These are phyloP conservation scores for Arachis stenosperma DNA, from an alignment of 306 rosid species.

Conservation along the genomic window DNA sequence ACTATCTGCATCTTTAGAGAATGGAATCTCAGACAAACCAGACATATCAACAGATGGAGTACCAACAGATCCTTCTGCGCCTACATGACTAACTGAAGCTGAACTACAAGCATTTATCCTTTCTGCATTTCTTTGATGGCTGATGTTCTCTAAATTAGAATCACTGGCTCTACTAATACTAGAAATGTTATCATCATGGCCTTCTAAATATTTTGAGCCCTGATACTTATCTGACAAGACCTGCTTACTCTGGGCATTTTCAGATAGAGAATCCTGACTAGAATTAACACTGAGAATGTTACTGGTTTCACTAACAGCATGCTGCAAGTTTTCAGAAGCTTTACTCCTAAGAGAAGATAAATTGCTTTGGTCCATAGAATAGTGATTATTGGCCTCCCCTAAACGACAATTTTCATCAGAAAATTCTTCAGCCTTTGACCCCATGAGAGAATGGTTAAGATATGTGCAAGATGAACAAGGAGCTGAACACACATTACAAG, in stretches of 20 bases:
- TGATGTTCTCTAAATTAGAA: constrained; percentile 41
- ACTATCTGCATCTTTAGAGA: constrained; percentile 46
- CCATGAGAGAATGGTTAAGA: constrained; percentile 57
- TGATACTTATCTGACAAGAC: constrained; percentile 39
- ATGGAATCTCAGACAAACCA: constrained; percentile 42
- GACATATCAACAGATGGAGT: constrained; percentile 39
- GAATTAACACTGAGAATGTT: constrained; percentile 53
- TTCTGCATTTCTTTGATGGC: constrained; percentile 50
- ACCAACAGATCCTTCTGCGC: constrained; percentile 49
- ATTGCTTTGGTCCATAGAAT: constrained; percentile 58
- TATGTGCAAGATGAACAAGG: constrained; percentile 88
- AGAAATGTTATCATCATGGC: constrained; percentile 60
- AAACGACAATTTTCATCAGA: constrained; percentile 70
- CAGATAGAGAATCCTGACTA: constrained; percentile 64
- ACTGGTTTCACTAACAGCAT: constrained; percentile 64
- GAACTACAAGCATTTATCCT: constrained; percentile 45
- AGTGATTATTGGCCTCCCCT: constrained; percentile 52
- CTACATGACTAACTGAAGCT: constrained; percentile 58
- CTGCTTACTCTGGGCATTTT: constrained; percentile 70
- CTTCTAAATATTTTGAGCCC: constrained; percentile 57
- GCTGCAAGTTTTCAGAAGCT: constrained; percentile 60
- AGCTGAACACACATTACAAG: constrained; percentile 77
- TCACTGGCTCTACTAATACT: constrained; percentile 67
- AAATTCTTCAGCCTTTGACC: constrained; percentile 62
- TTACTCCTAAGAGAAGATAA: constrained; percentile 58